Evolutionary conservation across 192 early-diverging fungal species (phyloP).

Genomic region (Phycomyces blakesleeanus): DNA sequence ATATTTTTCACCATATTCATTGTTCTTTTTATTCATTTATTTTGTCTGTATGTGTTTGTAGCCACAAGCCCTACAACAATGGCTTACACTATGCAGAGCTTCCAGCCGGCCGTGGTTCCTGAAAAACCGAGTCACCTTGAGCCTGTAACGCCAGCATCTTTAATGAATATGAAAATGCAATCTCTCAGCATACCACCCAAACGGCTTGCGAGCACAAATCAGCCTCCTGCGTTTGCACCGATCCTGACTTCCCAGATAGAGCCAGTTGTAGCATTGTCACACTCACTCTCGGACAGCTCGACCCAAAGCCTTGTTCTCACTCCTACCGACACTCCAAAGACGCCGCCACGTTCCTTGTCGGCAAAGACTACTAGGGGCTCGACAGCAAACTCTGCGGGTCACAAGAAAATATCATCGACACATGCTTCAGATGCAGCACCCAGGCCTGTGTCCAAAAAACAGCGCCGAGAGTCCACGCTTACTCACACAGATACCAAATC

Average conservation of each 20-base stretch:
- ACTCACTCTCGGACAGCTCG: not conserved
- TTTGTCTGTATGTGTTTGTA: no score
- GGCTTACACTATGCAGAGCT: not conserved
- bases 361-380: not conserved
- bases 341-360: not conserved
- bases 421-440: not conserved
- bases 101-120: not conserved
- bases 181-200: not conserved
- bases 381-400: not conserved
- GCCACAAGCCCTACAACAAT: not conserved
- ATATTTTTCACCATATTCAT: no score
- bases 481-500: constrained; percentile 6
- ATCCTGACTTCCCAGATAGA: not conserved
- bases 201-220: not conserved
- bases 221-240: not conserved
- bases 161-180: constrained; percentile 24
- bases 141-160: constrained; percentile 25
- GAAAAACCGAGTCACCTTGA: not conserved
- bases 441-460: constrained; percentile 4
- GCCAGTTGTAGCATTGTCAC: no score
- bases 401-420: not conserved
- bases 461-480: constrained; percentile 1
- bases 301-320: not conserved
- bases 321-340: not conserved
- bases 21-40: no score